Conservation (phyloP, 2,329 filamentous ascomycete species). For the Aphanoascus verrucosus region DNA sequence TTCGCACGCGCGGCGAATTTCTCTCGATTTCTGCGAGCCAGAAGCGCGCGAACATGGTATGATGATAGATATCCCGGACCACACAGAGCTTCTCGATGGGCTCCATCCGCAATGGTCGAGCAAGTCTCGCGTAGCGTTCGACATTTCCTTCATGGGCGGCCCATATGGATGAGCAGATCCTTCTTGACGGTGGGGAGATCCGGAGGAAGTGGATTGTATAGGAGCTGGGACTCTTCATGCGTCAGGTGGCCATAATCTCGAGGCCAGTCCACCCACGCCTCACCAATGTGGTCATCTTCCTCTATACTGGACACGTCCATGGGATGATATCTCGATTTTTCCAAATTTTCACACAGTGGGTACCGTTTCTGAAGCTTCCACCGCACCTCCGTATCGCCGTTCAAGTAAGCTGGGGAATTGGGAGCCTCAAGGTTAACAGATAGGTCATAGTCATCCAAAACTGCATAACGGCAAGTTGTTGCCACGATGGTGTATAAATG, state of each 20-base stretch:
- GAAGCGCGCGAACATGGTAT: conserved; percentile 26
- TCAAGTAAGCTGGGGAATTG: conserved; percentile 19
- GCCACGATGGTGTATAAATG: conserved; percentile 28
- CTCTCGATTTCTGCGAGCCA: not conserved
- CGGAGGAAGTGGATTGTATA: conserved; percentile 26
- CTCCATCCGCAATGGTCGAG: conserved; percentile 20
- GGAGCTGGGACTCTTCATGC: conserved; percentile 17
- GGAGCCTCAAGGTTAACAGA: conserved; percentile 16
- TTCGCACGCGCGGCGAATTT: not conserved
- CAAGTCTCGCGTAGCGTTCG: conserved; percentile 32
- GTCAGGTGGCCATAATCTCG: conserved; percentile 23
- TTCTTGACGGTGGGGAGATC: conserved; percentile 33
- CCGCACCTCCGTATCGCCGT: conserved; percentile 29
- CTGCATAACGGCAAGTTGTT: conserved; percentile 19
- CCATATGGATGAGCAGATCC: conserved; percentile 29
- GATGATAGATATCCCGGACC: conserved; percentile 31
- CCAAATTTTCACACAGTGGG: not conserved
- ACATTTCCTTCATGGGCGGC: conserved; percentile 33
- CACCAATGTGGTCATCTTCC: not conserved
- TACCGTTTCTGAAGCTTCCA: conserved; percentile 19
- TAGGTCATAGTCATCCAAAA: conserved; percentile 32
- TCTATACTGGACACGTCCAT: not conserved
- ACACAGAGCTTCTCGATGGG: conserved; percentile 22
- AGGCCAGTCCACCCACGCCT: not conserved
- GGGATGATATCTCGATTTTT: no score